Base-by-base conservation (phyloP, 2,329 filamentous ascomycete genomes). In the Rosellinia necatrix region DNA sequence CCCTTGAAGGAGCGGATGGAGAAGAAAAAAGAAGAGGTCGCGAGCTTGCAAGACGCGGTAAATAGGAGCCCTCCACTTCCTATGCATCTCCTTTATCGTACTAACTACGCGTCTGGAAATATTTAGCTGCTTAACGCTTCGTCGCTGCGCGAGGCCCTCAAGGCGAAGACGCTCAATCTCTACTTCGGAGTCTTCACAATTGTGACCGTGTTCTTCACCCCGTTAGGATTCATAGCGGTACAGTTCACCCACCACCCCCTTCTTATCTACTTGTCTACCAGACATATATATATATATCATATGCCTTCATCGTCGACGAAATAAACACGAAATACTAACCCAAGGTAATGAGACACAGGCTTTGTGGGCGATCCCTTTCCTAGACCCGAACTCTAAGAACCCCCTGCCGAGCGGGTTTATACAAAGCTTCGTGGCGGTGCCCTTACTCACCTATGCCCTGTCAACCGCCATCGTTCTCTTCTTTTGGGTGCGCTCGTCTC, bases 201-300 rank as follows among this genome's bases (percentile, higher is more conserved):
- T 3, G 58, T 60, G 6, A 60, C 58, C 3, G 58, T 60, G 2
- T 38, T 60, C 40, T 60, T 54, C 27, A 58, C 58, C 12, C 50
- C 58, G 4, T 34, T 60, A 4, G 46, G 54, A 3, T 60, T 58
- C 24, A 44, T 54, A 22, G 44, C 50, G 34, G 58, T 60, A 60
- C 15, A 15, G 10, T 29, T 34, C 19, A 5, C 2, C 10, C 15
- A 24, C 10, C 25, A 12, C 19, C n/a, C 2, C 32, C 3, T 34
- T 13, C 12, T 34, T 13, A 12, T 34, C 30, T 34, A 34, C n/a
- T n/a, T n/a, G 6, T 51, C 10, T 24, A 19, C 34, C 17, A 5
- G 9, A 12, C 17, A 13, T 17, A 15, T 13, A 30, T 32, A n/a
- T n/a, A n/a, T n/a, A n/a, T n/a, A n/a, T n/a, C n/a, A n/a, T n/a